Conservation (phyloP, 306 rosid species). For the Corylus avellana region DNA sequence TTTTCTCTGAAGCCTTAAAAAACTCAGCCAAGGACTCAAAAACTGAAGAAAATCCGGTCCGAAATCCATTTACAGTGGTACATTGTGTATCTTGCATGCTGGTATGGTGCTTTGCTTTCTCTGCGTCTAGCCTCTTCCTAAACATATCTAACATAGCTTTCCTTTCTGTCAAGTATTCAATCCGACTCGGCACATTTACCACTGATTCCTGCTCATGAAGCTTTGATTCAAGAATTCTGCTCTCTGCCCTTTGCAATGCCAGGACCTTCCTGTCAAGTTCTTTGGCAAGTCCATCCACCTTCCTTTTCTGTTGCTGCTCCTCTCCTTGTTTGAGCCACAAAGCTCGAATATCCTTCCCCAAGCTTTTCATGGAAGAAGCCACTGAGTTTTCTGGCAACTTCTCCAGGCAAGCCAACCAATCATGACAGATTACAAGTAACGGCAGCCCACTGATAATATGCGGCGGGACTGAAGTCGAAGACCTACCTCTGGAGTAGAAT, state of each 20-base stretch:
- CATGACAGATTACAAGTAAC: slow-evolving; percentile 62
- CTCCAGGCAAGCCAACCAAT: slow-evolving; percentile 70
- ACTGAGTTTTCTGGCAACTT: slow-evolving; percentile 69
- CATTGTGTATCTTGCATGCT: slow-evolving; percentile 71
- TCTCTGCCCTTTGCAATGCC: slow-evolving; percentile 53
- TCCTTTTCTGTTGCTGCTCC: slow-evolving; percentile 84
- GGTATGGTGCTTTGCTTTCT: slow-evolving; percentile 72
- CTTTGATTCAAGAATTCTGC: slow-evolving; percentile 59
- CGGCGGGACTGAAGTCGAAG: slow-evolving; percentile 35
- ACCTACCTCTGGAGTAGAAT: slow-evolving; percentile 59
- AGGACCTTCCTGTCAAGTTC: slow-evolving; percentile 54
- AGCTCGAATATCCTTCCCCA: slow-evolving; percentile 63
- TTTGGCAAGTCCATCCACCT: slow-evolving; percentile 62
- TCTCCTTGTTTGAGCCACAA: slow-evolving; percentile 69
- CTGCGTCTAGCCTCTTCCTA: slow-evolving; percentile 57
- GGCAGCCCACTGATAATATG: slow-evolving; percentile 42
- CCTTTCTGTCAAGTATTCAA: slow-evolving; percentile 55
- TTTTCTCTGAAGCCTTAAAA: slow-evolving; percentile 68
- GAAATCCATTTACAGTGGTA: slow-evolving; percentile 66
- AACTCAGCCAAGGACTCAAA: slow-evolving; percentile 75
- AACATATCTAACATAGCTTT: slow-evolving; percentile 62
- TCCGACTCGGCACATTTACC: background rate
- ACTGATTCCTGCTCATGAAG: slow-evolving; percentile 44
- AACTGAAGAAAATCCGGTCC: slow-evolving; percentile 69
- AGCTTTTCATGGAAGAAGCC: slow-evolving; percentile 53